Evolutionary conservation across 768 basidiomycete genomes (phyloP).

Genomic region (Naganishia kalamii): DNA sequence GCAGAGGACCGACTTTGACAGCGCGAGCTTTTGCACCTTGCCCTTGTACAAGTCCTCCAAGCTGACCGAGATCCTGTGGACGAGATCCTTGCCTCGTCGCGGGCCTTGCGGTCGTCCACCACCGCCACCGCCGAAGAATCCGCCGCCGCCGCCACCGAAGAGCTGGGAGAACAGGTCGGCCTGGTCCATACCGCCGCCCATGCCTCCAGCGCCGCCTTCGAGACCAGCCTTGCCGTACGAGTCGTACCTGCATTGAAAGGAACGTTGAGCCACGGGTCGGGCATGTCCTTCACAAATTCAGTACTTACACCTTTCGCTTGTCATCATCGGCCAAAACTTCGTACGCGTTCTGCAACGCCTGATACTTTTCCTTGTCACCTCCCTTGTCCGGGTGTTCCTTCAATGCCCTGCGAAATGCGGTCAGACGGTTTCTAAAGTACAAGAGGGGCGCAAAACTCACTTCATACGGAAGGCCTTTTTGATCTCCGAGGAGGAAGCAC

Average conservation of each 20-base stretch:
- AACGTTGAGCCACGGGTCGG: conserved; percentile 11
- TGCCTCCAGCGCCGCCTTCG: conserved; percentile 54
- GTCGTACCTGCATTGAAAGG: conserved; percentile 55
- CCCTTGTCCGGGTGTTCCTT: conserved; percentile 97
- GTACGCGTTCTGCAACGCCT: conserved; percentile 82
- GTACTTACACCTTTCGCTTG: conserved; percentile 66
- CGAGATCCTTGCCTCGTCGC: conserved; percentile 94
- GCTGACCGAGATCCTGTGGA: conserved; percentile 85
- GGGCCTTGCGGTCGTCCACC: conserved; percentile 54
- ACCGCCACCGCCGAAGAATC: conserved; percentile 34
- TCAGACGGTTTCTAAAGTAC: conserved; percentile 9
- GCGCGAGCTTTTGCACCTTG: conserved; percentile 93
- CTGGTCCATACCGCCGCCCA: conserved; percentile 51
- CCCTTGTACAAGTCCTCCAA: conserved; percentile 82
- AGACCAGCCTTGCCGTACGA: conserved; percentile 93
- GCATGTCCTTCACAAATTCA: background rate
- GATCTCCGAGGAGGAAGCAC: conserved; percentile 72
- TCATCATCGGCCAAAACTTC: conserved; percentile 19
- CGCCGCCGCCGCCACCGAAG: conserved; percentile 39
- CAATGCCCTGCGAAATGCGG: conserved; percentile 55
- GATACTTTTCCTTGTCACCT: conserved; percentile 63
- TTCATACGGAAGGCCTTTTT: conserved; percentile 65
- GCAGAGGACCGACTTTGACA: conserved; percentile 92
- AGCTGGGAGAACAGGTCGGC: conserved; percentile 35
- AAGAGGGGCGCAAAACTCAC: conserved; percentile 12